Evolutionary conservation across 2,329 filamentous ascomycete genomes (phyloP).

Genomic region (Esteya vermicola): DNA sequence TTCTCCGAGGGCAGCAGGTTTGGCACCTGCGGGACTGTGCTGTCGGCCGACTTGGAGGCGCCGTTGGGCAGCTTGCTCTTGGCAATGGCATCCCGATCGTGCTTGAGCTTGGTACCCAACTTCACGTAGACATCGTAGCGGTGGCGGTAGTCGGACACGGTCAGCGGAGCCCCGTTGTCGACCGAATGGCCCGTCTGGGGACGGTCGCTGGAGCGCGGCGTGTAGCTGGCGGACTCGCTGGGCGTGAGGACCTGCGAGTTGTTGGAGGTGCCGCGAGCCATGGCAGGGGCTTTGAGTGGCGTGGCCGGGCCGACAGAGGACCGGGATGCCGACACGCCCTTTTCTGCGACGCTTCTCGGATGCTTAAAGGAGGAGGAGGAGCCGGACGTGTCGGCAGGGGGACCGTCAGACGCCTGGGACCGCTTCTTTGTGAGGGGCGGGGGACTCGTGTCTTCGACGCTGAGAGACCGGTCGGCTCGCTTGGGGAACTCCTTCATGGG

Average conservation of each 20-base stretch:
- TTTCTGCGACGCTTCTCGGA: conserved; percentile 26
- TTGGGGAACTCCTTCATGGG: conserved; percentile 22
- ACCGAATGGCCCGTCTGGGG: conserved; percentile 21
- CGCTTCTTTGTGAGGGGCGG: conserved; percentile 32
- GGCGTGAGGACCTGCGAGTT: conserved; percentile 39
- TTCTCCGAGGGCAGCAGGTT: conserved; percentile 17
- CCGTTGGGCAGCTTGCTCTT: conserved; percentile 11
- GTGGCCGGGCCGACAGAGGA: conserved; percentile 28
- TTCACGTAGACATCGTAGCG: conserved; percentile 22
- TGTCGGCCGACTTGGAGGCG: conserved; percentile 12
- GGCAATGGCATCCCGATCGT: conserved; percentile 33
- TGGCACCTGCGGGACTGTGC: neutral
- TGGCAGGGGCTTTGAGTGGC: conserved; percentile 33
- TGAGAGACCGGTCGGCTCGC: conserved; percentile 23
- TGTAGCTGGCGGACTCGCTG: conserved; percentile 26
- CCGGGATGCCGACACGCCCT: conserved; percentile 15
- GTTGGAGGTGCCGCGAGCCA: conserved; percentile 39
- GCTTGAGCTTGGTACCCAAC: conserved; percentile 38
- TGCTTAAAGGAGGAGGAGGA: conserved; percentile 12
- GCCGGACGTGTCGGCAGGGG: conserved; percentile 11
- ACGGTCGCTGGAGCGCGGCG: conserved; percentile 24
- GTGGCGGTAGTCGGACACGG: conserved; percentile 18
- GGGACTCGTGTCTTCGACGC: conserved; percentile 24
- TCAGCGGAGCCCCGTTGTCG: conserved; percentile 13
- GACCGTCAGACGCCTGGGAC: conserved; percentile 22